Conservation (phyloP, 768 basidiomycete genomes). For the Leccinum disarticulatum region DNA sequence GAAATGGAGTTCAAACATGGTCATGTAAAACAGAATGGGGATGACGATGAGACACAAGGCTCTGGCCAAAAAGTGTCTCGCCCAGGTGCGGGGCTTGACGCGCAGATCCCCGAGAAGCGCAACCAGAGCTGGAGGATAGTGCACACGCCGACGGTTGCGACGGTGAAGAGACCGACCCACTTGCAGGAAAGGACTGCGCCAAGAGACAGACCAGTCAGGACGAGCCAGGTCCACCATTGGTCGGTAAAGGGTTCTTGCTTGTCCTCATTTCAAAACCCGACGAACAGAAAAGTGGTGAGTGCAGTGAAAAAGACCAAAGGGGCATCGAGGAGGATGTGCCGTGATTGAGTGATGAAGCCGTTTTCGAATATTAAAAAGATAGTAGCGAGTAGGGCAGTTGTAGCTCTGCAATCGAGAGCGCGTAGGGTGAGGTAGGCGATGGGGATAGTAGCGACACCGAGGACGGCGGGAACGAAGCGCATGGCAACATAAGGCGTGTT, state of each 20-base stretch:
- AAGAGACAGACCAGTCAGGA: conserved; percentile 82
- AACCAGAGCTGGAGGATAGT: conserved; percentile 87
- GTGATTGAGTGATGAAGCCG: conserved; percentile 91
- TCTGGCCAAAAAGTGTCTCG: conserved; percentile 84
- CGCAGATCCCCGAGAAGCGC: conserved; percentile 80
- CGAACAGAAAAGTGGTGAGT: conserved; percentile 83
- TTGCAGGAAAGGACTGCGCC: conserved; percentile 95
- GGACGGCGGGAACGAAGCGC: conserved; percentile 89
- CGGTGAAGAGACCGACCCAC: conserved; percentile 98
- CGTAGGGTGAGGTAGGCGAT: conserved; percentile 93
- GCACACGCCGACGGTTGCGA: conserved; percentile 87
- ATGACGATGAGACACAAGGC: conserved; percentile 87
- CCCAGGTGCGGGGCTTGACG: conserved; percentile 71
- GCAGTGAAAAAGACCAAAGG: conserved; percentile 99
- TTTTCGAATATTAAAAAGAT: conserved; percentile 97
- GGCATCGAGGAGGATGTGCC: conserved; percentile 95
- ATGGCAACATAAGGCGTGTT: conserved; percentile 94
- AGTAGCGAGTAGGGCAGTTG: conserved; percentile 87
- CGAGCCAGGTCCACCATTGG: conserved; percentile 92
- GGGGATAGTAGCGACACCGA: conserved; percentile 89
- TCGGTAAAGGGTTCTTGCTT: conserved; percentile 78
- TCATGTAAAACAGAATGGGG: conserved; percentile 89
- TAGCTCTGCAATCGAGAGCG: conserved; percentile 86
- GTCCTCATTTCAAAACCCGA: conserved; percentile 90
- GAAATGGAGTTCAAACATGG: conserved; percentile 96